Base-by-base conservation (phyloP, 495 filamentous ascomycete genomes). In the Penicillium canescens region DNA sequence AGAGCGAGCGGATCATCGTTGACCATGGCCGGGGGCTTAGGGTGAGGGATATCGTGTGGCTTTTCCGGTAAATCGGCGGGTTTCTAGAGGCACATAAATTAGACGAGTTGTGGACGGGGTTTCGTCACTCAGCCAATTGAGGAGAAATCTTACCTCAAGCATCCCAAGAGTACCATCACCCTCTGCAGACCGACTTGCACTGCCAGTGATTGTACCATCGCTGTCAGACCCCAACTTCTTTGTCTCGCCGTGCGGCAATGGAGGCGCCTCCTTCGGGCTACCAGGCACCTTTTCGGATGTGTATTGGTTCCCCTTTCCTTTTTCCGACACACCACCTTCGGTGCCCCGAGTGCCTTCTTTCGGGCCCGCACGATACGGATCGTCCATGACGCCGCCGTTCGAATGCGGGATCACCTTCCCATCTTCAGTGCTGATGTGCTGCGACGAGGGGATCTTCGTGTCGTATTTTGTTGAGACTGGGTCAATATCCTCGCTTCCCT, bases 301-400 rank as follows among this genome's bases (percentile, higher is more conserved):
- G 41, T 76, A 76, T 49, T 85, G 85, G 20, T 80, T 78, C 36
- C 85, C 86, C 66, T 87, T 91, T 43, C 83, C 81, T 72, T 96
- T 96, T 63, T 89, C 88, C 50, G 86, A 89, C 16, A 96, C 87
- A 18, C 92, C 91, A 23, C 91, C 91, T 59, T 90, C 89, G 0
- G 89, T 94, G 9, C 92, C 92, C 10, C 89, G 88, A 38, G 91
- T 93, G 21, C 92, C 92, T 62, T 89, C 79, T 63, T 90, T 93
- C 8, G 91, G 89, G 28, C 82, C 80, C 13, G 72, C 62, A 44
- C 90, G 78, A 62, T 88, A 72, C 39, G 85, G 87, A 67, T 96
- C 91, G 61, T 94, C 86, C 92, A 96, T 96, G 16, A 96, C 92
- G 12, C 91, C 90, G 66, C 93, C 88, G 57, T 93, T 91, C 24